A percentile compares a stretch with the other conserved stretches of the same genome.
phyloP scores from a whole-genome alignment of 2,329 filamentous ascomycete species.

The Byssothecium circinans region DNA sequence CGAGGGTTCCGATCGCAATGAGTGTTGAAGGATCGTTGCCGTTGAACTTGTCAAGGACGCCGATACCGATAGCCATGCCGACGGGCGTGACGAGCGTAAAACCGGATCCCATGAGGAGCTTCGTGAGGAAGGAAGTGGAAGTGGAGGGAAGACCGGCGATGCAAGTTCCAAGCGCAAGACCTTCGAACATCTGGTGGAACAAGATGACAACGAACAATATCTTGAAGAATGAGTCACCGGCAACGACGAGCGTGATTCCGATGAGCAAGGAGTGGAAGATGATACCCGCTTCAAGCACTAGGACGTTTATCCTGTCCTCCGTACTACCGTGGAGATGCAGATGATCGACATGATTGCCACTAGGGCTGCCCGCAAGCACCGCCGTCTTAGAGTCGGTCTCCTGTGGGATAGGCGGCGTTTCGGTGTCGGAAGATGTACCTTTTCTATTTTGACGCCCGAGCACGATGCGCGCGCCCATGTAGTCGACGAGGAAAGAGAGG shows the following conservation, averaged over 20 bases:
- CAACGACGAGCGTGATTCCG: slow-evolving; percentile 61
- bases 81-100: slow-evolving; percentile 75
- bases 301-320: slow-evolving; percentile 60
- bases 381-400: slow-evolving; percentile 20
- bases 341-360: slow-evolving; percentile 15
- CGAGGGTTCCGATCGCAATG: slow-evolving; percentile 71
- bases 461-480: slow-evolving; percentile 63
- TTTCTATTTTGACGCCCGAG: slow-evolving; percentile 35
- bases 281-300: slow-evolving; percentile 72
- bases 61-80: slow-evolving; percentile 79
- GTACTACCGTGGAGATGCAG: slow-evolving; percentile 22
- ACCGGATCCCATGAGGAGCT: slow-evolving; percentile 62
- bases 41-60: slow-evolving; percentile 70
- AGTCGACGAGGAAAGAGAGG: slow-evolving; percentile 72
- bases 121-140: slow-evolving; percentile 46
- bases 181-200: slow-evolving; percentile 80
- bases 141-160: slow-evolving; percentile 62
- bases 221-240: slow-evolving; percentile 54
- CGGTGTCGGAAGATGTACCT: slow-evolving; percentile 17
- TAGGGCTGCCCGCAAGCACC: slow-evolving; percentile 17
- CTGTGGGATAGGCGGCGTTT: background rate
- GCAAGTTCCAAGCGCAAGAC: slow-evolving; percentile 70
- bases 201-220: slow-evolving; percentile 65
- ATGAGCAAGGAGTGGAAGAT: slow-evolving; percentile 74
- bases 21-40: slow-evolving; percentile 70